Conservation (phyloP, 2,329 filamentous ascomycete species). For the Neoarthrinium moseri region DNA sequence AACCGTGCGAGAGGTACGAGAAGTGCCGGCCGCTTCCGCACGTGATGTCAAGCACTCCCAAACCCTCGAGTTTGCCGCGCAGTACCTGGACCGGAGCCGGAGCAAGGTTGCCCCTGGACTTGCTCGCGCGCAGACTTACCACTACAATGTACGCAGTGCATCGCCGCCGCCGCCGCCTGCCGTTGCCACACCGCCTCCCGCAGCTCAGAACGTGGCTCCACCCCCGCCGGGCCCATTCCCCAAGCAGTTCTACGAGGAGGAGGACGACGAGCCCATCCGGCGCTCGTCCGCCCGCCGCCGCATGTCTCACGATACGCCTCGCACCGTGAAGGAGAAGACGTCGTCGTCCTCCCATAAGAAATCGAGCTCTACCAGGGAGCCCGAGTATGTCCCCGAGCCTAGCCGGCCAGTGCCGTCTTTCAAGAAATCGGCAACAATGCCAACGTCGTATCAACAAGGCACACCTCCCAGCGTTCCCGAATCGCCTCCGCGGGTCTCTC, state of each 20-base stretch:
- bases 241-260: conserved; percentile 18
- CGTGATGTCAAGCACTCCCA: conserved; percentile 25
- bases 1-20: conserved; percentile 11
- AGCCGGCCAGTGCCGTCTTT: background rate
- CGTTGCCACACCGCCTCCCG: conserved; percentile 30
- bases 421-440: conserved; percentile 10
- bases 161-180: conserved; percentile 19
- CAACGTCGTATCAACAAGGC: background rate
- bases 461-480: conserved; percentile 1
- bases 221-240: conserved; percentile 19
- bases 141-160: conserved; percentile 13
- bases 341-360: conserved; percentile 25
- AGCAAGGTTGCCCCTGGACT: conserved; percentile 16
- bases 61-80: conserved; percentile 22
- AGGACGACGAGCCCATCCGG: conserved; percentile 23
- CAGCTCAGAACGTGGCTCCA: conserved; percentile 16
- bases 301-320: conserved; percentile 26
- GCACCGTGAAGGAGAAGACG: conserved; percentile 7
- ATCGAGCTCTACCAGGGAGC: conserved; percentile 12
- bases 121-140: conserved; percentile 22
- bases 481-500: conserved; percentile 8
- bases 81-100: conserved; percentile 25
- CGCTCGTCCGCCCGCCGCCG: conserved; percentile 24
- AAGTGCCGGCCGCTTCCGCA: conserved; percentile 11
- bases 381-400: background rate